Conservation (phyloP, 179 eudicot genomes). For the Sideroxylon spinosum region DNA sequence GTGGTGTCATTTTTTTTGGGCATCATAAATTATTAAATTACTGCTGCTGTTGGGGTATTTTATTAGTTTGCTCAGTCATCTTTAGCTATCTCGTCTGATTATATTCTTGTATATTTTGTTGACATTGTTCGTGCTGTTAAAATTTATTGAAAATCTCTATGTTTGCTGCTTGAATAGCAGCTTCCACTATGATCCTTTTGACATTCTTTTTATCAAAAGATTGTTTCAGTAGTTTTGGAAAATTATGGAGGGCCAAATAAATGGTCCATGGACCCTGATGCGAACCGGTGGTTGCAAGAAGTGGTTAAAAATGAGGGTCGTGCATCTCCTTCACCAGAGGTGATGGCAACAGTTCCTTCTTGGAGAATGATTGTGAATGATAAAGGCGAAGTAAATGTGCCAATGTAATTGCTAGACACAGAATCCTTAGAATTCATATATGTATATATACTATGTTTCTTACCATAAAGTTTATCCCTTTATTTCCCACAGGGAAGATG, state of each 20-base stretch:
- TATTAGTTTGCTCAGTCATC: background rate
- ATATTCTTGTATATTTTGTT: background rate
- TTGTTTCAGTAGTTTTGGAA: slow-evolving; percentile 79
- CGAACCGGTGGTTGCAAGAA: slow-evolving; percentile 60
- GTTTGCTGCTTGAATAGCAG: background rate
- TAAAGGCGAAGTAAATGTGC: slow-evolving; percentile 68
- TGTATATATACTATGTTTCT: background rate
- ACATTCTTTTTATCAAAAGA: slow-evolving; percentile 34
- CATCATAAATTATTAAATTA: background rate
- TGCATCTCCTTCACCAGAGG: slow-evolving; percentile 43
- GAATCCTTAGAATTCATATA: background rate
- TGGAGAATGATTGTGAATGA: slow-evolving; percentile 70
- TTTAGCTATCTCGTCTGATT: background rate
- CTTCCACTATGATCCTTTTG: slow-evolving; percentile 4
- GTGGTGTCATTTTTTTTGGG: background rate
- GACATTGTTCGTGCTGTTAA: background rate
- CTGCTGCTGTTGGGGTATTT: background rate
- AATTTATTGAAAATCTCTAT: background rate
- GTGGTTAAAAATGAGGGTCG: slow-evolving; percentile 48
- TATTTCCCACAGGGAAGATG: slow-evolving; percentile 56
- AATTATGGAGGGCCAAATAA: slow-evolving; percentile 50
- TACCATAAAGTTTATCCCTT: background rate
- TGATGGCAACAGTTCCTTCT: slow-evolving; percentile 49
- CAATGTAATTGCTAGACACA: slow-evolving; percentile 46
- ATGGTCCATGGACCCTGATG: slow-evolving; percentile 22